Percentiles rank a stretch among this genome's conserved stretches.
Evolutionary conservation across 805 yeast species (phyloP).

Genomic region (Yamadazyma insecticola): DNA sequence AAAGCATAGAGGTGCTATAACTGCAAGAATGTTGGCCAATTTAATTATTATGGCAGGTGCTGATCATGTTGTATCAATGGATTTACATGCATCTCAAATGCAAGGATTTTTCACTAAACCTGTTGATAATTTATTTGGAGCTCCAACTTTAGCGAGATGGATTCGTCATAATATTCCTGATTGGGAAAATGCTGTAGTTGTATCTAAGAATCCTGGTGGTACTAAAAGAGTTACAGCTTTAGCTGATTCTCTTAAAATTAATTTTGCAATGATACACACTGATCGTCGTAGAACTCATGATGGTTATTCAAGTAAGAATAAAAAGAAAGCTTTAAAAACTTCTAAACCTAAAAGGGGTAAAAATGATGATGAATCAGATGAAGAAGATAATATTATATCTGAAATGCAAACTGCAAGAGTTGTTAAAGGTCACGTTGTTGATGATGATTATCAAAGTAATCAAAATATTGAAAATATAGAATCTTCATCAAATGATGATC

Average conservation of each 20-base stretch:
- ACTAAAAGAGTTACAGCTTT: constrained; percentile 96
- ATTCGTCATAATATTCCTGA: constrained; percentile 85
- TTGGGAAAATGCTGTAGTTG: constrained; percentile 87
- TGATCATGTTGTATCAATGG: constrained; percentile 97
- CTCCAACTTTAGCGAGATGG: constrained; percentile 96
- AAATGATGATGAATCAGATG: constrained; percentile 42
- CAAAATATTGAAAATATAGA: neutral
- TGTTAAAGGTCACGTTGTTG: constrained; percentile 95
- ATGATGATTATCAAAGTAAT: constrained; percentile 54
- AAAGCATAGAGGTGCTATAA: constrained; percentile 97
- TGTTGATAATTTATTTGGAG: constrained; percentile 93
- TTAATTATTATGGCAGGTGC: constrained; percentile 97
- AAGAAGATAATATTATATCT: constrained; percentile 63
- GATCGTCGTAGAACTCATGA: constrained; percentile 91
- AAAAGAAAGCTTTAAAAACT: constrained; percentile 43
- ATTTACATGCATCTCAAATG: constrained; percentile 95
- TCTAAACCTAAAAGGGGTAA: constrained; percentile 26
- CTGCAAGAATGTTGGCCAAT: constrained; percentile 97
- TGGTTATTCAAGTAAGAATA: constrained; percentile 31
- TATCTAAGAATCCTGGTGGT: constrained; percentile 99
- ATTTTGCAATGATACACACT: constrained; percentile 98
- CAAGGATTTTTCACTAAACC: constrained; percentile 98
- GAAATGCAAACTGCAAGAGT: constrained; percentile 95
- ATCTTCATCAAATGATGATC: constrained; percentile 44
- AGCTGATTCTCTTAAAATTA: constrained; percentile 94